phyloP scores from a whole-genome alignment of 169 alveolate species.

The Plasmodium fragile region DNA sequence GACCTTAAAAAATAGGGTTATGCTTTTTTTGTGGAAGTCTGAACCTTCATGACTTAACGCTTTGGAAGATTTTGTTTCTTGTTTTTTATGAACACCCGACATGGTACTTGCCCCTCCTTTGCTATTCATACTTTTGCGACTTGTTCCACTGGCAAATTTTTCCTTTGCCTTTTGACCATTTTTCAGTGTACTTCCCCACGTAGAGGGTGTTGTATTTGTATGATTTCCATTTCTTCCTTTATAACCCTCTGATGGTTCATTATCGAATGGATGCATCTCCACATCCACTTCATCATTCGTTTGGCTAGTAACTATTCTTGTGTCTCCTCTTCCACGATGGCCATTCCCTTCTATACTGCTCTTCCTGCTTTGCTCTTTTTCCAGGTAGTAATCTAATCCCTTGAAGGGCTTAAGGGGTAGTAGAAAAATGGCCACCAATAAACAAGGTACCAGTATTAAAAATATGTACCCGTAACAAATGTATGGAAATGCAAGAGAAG shows the following conservation, averaged over 20 bases:
- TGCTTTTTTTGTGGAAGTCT: conserved; percentile 26
- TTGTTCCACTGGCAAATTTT: not conserved
- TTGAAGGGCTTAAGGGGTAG: conserved; percentile 54
- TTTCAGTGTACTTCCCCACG: not conserved
- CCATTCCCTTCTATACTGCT: not conserved
- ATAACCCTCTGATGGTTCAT: not conserved
- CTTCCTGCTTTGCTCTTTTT: not conserved
- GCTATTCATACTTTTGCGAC: not conserved
- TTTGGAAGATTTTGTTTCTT: not conserved
- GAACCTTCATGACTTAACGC: not conserved
- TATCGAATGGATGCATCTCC: not conserved
- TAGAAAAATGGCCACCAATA: conserved; percentile 23
- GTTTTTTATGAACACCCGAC: not conserved
- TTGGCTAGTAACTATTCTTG: not conserved
- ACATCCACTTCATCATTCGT: not conserved
- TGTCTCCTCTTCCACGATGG: not conserved
- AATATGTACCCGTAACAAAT: conserved; percentile 65
- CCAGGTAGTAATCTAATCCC: conserved; percentile 45
- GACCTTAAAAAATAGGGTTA: conserved; percentile 31
- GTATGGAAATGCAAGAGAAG: conserved; percentile 14
- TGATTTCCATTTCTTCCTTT: not conserved
- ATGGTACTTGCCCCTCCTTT: not conserved
- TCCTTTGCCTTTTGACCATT: not conserved
- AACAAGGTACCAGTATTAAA: conserved; percentile 29
- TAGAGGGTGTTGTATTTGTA: not conserved